phyloP scores from a whole-genome alignment of 2,329 filamentous ascomycete species.

The Monosporascus sp. region DNA sequence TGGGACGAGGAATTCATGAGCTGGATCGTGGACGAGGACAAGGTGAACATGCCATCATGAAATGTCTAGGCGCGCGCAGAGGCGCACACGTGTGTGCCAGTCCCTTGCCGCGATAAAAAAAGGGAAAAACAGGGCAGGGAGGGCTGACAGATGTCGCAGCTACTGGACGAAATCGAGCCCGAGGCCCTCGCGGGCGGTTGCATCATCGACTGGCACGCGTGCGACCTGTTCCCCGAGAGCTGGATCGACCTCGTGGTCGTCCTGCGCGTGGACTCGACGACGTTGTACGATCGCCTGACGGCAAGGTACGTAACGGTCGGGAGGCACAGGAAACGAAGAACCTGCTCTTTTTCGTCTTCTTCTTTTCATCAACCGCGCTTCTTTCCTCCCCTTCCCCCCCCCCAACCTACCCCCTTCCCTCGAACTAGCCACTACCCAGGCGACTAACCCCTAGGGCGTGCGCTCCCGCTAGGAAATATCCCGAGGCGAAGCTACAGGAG shows the following conservation, averaged over 20 bases:
- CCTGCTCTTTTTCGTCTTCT: not conserved
- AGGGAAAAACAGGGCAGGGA: constrained; percentile 10
- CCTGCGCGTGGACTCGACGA: constrained; percentile 70
- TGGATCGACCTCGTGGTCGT: constrained; percentile 97
- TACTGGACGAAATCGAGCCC: constrained; percentile 85
- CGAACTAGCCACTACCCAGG: too few relatives aligned
- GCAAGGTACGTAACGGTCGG: constrained; percentile 48
- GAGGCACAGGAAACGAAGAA: too few relatives aligned
- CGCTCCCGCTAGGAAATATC: constrained; percentile 58
- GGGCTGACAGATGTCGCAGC: constrained; percentile 35
- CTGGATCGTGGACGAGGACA: constrained; percentile 96
- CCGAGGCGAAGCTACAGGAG: constrained; percentile 84
- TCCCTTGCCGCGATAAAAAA: too few relatives aligned
- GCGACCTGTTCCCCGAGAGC: constrained; percentile 86
- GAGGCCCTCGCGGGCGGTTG: constrained; percentile 73
- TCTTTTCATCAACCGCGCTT: not conserved
- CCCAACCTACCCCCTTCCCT: not conserved
- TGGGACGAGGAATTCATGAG: constrained; percentile 81
- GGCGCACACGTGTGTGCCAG: too few relatives aligned
- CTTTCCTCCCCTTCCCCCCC: not conserved
- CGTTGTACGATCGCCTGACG: constrained; percentile 78
- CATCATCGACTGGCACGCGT: constrained; percentile 97
- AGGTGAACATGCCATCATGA: constrained; percentile 44
- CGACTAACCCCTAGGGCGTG: too few relatives aligned
- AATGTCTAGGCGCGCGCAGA: too few relatives aligned